Evolutionary conservation across 2,329 filamentous ascomycete species (phyloP).

Genomic region (Alternaria panax): DNA sequence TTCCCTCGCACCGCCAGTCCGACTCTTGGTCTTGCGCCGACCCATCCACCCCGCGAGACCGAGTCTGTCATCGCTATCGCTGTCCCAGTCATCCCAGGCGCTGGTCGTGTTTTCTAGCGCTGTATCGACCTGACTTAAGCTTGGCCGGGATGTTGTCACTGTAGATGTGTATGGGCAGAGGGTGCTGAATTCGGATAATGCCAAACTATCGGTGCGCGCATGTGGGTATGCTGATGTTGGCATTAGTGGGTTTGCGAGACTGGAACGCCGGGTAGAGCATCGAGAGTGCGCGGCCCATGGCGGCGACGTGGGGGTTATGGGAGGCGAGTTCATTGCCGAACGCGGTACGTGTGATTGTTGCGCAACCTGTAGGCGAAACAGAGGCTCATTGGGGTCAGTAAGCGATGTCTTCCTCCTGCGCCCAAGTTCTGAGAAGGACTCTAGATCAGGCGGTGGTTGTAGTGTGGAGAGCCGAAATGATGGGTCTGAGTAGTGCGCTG

Average conservation of each 20-base stretch:
- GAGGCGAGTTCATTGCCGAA: constrained; percentile 21
- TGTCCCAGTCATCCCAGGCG: constrained; percentile 50
- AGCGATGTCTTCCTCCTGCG: constrained; percentile 40
- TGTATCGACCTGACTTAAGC: constrained; percentile 32
- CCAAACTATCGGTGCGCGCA: constrained; percentile 36
- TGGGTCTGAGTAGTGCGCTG: constrained; percentile 31
- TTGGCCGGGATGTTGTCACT: constrained; percentile 23
- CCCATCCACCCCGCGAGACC: constrained; percentile 39
- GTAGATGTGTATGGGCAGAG: constrained; percentile 31
- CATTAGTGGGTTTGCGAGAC: constrained; percentile 35
- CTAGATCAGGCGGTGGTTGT: constrained; percentile 27
- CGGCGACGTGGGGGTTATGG: constrained; percentile 32
- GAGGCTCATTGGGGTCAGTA: constrained; percentile 41
- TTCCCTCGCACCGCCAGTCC: constrained; percentile 12
- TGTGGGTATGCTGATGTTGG: constrained; percentile 22
- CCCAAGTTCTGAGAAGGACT: constrained; percentile 14
- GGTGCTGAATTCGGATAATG: constrained; percentile 39
- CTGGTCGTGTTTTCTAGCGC: constrained; percentile 39
- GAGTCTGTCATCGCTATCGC: constrained; percentile 39
- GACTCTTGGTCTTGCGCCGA: constrained; percentile 14
- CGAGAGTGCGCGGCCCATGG: constrained; percentile 32
- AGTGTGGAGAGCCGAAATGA: constrained; percentile 44
- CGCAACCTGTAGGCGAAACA: constrained; percentile 38
- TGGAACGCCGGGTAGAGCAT: constrained; percentile 30
- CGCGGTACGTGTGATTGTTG: constrained; percentile 21